Conservation (phyloP, 1,139 yeast genomes). For the Yamadazyma friedrichii region DNA sequence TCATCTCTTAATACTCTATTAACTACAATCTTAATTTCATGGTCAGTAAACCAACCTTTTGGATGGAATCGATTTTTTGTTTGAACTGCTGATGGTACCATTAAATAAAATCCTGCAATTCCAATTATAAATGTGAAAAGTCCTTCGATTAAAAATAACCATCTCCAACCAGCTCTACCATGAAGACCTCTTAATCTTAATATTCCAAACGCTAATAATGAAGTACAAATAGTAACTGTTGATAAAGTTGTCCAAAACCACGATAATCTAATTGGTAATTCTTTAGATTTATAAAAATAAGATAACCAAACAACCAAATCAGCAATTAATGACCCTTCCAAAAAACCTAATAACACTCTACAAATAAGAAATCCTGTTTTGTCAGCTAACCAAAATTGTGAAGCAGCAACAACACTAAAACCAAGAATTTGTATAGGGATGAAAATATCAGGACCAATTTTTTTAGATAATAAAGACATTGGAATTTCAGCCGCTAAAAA, state of each 20-base stretch:
- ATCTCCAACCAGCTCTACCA: slow-evolving; percentile 55
- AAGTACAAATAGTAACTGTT: slow-evolving; percentile 22
- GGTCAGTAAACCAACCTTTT: slow-evolving; percentile 63
- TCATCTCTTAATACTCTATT: slow-evolving; percentile 66
- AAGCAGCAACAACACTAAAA: slow-evolving; percentile 26
- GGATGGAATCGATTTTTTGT: slow-evolving; percentile 52
- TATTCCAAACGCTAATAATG: slow-evolving; percentile 31
- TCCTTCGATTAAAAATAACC: slow-evolving; percentile 68
- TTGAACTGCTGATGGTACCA: slow-evolving; percentile 61
- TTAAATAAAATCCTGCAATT: slow-evolving; percentile 46
- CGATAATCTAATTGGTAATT: slow-evolving; percentile 26
- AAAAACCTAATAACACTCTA: slow-evolving; percentile 28
- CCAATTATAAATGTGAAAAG: slow-evolving; percentile 56
- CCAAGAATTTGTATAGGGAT: slow-evolving; percentile 29
- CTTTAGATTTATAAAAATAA: slow-evolving; percentile 27
- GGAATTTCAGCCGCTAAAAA: slow-evolving; percentile 34
- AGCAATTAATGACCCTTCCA: slow-evolving; percentile 32
- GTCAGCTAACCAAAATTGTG: slow-evolving; percentile 22
- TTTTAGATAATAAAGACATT: slow-evolving; percentile 31
- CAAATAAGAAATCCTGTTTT: slow-evolving; percentile 24
- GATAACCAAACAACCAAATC: slow-evolving; percentile 32
- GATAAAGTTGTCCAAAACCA: slow-evolving; percentile 30
- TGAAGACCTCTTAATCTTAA: slow-evolving; percentile 26
- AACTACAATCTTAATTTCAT: slow-evolving; percentile 62
- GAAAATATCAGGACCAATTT: slow-evolving; percentile 34